Evolutionary conservation across 305 asterid species (phyloP).

Genomic region (Rubia balearica): DNA sequence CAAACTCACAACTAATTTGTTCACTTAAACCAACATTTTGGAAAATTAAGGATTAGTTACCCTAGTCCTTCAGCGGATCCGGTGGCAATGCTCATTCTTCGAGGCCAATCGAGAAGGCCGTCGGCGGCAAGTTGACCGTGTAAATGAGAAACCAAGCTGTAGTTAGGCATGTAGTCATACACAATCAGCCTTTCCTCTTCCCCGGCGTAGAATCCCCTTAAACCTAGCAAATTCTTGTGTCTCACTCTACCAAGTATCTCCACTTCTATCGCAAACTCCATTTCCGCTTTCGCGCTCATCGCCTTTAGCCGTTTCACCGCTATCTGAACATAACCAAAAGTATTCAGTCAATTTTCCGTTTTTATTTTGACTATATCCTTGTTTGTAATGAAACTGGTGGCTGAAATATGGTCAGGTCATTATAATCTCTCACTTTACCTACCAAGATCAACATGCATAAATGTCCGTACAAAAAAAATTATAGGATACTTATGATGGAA

Average conservation of each 20-base stretch:
- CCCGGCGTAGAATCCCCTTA: slow-evolving; percentile 68
- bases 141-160: slow-evolving; percentile 57
- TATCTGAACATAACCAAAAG: slow-evolving; percentile 25
- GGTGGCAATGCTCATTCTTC: slow-evolving; percentile 42
- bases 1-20: too few relatives aligned
- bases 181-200: slow-evolving; percentile 70
- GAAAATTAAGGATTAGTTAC: slow-evolving; percentile 18
- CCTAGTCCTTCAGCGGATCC: slow-evolving; percentile 66
- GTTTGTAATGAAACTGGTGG: neutral
- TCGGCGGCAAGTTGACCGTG: slow-evolving; percentile 63
- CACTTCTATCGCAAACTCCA: slow-evolving; percentile 75
- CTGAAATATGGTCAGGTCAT: too few relatives aligned
- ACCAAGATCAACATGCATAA: too few relatives aligned
- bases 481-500: too few relatives aligned
- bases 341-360: too few relatives aligned
- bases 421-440: too few relatives aligned
- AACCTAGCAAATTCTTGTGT: slow-evolving; percentile 57
- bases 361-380: too few relatives aligned
- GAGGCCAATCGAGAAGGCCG: slow-evolving; percentile 54
- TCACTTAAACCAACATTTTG: neutral
- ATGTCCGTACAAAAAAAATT: too few relatives aligned
- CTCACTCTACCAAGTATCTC: slow-evolving; percentile 74
- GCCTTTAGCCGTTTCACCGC: slow-evolving; percentile 73
- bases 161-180: slow-evolving; percentile 76
- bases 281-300: slow-evolving; percentile 62